Evolutionary conservation across 192 early-diverging fungal genomes (phyloP).

Genomic region (Coemansia guatemalensis): DNA sequence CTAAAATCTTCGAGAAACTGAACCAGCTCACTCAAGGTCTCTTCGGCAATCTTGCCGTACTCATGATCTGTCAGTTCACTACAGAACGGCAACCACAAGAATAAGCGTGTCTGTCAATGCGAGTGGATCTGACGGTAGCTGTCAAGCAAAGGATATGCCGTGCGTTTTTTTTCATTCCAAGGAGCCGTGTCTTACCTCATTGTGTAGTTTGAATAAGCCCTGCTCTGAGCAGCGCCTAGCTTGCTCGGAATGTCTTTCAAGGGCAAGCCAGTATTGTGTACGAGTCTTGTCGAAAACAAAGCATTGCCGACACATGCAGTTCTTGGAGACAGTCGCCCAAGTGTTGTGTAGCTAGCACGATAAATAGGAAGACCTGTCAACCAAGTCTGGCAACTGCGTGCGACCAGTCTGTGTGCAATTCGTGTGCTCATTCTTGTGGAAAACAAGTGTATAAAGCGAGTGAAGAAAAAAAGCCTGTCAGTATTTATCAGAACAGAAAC

Average conservation of each 20-base stretch:
- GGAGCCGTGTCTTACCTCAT: slow-evolving; percentile 7
- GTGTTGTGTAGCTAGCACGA: no score
- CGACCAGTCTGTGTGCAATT: not conserved
- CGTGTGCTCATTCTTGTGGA: not conserved
- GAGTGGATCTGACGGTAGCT: no score
- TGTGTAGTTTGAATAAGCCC: slow-evolving; percentile 4
- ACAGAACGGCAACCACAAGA: no score
- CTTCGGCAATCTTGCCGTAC: slow-evolving; percentile 64
- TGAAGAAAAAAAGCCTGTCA: not conserved
- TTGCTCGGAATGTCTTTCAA: no score
- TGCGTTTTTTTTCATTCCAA: no score
- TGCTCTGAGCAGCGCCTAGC: no score
- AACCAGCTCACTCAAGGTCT: slow-evolving; percentile 64
- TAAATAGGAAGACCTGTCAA: not conserved
- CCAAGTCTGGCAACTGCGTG: not conserved
- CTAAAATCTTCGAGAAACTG: slow-evolving; percentile 75
- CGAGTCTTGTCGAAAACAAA: no score
- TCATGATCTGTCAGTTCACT: slow-evolving; percentile 56
- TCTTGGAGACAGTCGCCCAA: no score
- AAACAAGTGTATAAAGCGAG: not conserved
- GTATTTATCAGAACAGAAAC: not conserved
- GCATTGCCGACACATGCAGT: no score
- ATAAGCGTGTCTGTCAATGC: no score
- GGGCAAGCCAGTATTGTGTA: no score
- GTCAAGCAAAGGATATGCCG: no score